A percentile compares a stretch with the other conserved stretches of the same genome.
Evolutionary conservation across 805 yeast species (phyloP).

Genomic region (Cyberlindnera subsufficiens): DNA sequence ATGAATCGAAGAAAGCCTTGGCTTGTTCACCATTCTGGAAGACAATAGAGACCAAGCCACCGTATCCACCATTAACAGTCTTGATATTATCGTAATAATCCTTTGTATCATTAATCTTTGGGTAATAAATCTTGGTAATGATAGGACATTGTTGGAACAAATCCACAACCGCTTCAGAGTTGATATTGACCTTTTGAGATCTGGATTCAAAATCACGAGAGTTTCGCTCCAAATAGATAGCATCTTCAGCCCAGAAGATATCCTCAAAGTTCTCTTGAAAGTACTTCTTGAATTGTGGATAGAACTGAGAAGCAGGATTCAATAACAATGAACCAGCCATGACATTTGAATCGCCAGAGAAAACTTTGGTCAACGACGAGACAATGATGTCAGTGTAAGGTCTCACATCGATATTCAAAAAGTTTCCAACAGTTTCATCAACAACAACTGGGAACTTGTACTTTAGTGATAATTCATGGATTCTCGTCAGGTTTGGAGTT

Average conservation of each 20-base stretch:
- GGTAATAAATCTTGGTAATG: conserved; percentile 67
- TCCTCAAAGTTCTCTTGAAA: conserved; percentile 60
- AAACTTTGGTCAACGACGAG: conserved; percentile 84
- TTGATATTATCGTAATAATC: conserved; percentile 66
- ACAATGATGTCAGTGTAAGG: conserved; percentile 84
- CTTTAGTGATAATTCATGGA: conserved; percentile 59
- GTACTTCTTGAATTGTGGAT: conserved; percentile 41
- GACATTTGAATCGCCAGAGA: conserved; percentile 91
- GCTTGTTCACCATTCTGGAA: conserved; percentile 64
- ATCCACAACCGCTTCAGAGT: conserved; percentile 48
- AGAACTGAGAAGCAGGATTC: conserved; percentile 57
- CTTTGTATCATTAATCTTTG: conserved; percentile 47
- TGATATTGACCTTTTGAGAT: conserved; percentile 45
- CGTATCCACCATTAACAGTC: conserved; percentile 77
- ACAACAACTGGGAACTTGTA: conserved; percentile 75
- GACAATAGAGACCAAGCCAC: conserved; percentile 74
- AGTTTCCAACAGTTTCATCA: conserved; percentile 94
- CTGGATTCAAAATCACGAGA: conserved; percentile 81
- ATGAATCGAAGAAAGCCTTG: conserved; percentile 63
- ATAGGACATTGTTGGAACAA: conserved; percentile 42
- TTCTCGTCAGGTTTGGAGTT: conserved; percentile 69
- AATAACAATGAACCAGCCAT: conserved; percentile 88
- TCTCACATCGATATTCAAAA: conserved; percentile 73
- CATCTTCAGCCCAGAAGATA: conserved; percentile 88
- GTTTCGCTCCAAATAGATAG: conserved; percentile 84